Evolutionary conservation across 179 eudicot genomes (phyloP).

Genomic region (Spinacia oleracea): DNA sequence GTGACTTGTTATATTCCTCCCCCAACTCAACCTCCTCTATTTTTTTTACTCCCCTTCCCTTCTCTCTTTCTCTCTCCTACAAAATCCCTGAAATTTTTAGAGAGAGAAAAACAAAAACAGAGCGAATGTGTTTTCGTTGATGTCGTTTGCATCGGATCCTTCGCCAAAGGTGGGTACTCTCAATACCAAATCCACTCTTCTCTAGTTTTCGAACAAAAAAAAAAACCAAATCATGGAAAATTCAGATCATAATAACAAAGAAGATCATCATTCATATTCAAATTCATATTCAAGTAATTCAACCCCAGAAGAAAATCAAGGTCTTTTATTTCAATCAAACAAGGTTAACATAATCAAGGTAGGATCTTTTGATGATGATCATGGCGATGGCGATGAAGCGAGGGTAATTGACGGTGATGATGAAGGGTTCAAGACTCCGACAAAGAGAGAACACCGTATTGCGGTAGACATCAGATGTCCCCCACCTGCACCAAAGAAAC

Average conservation of each 20-base stretch:
- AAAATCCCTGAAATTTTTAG: no score
- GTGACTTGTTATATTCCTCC: slow-evolving; percentile 17
- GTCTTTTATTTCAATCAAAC: not conserved
- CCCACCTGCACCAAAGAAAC: slow-evolving; percentile 23
- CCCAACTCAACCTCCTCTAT: not conserved
- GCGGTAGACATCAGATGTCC: slow-evolving; percentile 14
- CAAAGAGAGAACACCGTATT: slow-evolving; percentile 16
- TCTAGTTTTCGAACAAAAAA: not conserved
- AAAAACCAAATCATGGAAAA: not conserved
- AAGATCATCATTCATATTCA: no score
- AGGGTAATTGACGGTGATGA: not conserved
- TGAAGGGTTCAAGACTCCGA: slow-evolving; percentile 29
- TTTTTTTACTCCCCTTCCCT: not conserved
- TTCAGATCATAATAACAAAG: not conserved
- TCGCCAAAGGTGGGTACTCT: slow-evolving; percentile 24
- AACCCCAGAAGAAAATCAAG: slow-evolving; percentile 1
- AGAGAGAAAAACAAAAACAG: not conserved
- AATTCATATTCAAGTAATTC: no score
- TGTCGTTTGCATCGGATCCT: slow-evolving; percentile 30
- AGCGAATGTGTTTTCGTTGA: not conserved
- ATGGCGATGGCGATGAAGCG: not conserved
- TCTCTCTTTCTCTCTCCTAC: not conserved
- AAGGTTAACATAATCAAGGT: not conserved
- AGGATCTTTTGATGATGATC: not conserved
- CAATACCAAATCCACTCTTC: slow-evolving; percentile 22